Base-by-base conservation (phyloP, 352 stramenopile species). In the Phytopythium mirpurense region DNA sequence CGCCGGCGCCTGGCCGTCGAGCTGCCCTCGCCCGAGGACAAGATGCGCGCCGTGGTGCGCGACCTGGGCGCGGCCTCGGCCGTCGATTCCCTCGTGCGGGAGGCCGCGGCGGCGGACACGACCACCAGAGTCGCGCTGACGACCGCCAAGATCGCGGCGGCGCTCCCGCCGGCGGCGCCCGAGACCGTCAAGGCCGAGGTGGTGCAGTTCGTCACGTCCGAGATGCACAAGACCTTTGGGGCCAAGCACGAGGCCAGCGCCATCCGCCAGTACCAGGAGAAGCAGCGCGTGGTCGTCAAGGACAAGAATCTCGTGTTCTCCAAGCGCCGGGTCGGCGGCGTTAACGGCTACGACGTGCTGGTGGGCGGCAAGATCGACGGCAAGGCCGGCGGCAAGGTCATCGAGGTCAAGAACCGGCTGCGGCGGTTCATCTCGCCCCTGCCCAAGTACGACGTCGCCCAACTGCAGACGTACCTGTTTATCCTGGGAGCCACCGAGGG, bases 301-400 rank as follows among this genome's bases (percentile, higher is more conserved):
- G 80, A 94, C 24, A 67, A 74, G 46, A 94, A 94, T 59, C 52
- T 89, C 6, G 67, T 72, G 19, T 93, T 94, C 57, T 78, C 62
- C 44, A 92, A 87, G 68, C 86, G 82, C 56, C 68, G 82, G 44
- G 40, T 94, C 18, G 75, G 70, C 7, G 60, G 55, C 3, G 46
- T 89, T 14, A 71, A 57, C 12, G 51, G 40, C 19, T 86, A 73
- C 55, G 60, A 83, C 19, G 65, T 94, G 46, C 58, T 86, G 6
- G 77, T 94, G 18, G 84, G 84, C n/a, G 84, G 84, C 19, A 89
- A 90, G 50, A 91, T 94, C 56, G 84, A 94, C 59, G 84, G 84
- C 21, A 71, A 70, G 54, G 72, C 69, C 2, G 79, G 88, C 55
- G 78, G 78, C 46, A 90, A 82, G 36, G 82, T 94, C 18, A 74